Percentiles rank a stretch among this genome's conserved stretches.
phyloP scores from a whole-genome alignment of 495 filamentous ascomycete genomes.

The Xylaria cubensis region DNA sequence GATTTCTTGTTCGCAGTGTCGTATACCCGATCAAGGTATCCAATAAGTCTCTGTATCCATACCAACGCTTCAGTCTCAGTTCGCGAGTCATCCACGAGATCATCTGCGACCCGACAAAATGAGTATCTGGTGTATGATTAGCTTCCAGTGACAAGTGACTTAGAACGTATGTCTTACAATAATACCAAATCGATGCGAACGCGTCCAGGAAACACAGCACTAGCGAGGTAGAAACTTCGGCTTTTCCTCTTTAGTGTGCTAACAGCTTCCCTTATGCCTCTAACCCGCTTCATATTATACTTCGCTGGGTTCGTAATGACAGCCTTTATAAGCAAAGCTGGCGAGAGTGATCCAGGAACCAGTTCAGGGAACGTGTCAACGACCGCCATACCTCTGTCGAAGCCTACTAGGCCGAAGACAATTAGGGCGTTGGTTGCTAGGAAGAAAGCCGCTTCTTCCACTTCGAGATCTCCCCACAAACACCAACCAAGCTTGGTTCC shows the following conservation, averaged over 20 bases:
- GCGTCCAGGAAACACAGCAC: slow-evolving; percentile 64
- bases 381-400: slow-evolving; percentile 67
- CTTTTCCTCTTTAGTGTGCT: slow-evolving; percentile 62
- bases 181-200: slow-evolving; percentile 70
- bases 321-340: slow-evolving; percentile 51
- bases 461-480: slow-evolving; percentile 66
- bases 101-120: slow-evolving; percentile 74
- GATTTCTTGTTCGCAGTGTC: slow-evolving; percentile 6
- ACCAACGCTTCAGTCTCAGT: slow-evolving; percentile 50
- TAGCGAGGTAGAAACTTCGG: slow-evolving; percentile 73
- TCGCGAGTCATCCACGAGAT: slow-evolving; percentile 66
- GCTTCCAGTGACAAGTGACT: slow-evolving; percentile 14
- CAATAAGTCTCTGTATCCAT: slow-evolving; percentile 60
- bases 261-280: slow-evolving; percentile 62
- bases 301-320: slow-evolving; percentile 47
- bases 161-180: slow-evolving; percentile 46
- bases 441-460: slow-evolving; percentile 76
- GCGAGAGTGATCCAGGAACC: slow-evolving; percentile 56
- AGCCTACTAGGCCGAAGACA: slow-evolving; percentile 67
- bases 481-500: slow-evolving; percentile 65
- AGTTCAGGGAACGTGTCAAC: slow-evolving; percentile 59
- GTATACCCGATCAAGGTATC: slow-evolving; percentile 56
- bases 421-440: slow-evolving; percentile 68
- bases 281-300: slow-evolving; percentile 60
- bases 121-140: slow-evolving; percentile 59